Evolutionary conservation across 305 asterid species (phyloP), one percentile per base, ranked within the genome.

Genomic region (Fraxinus velutina): DNA sequence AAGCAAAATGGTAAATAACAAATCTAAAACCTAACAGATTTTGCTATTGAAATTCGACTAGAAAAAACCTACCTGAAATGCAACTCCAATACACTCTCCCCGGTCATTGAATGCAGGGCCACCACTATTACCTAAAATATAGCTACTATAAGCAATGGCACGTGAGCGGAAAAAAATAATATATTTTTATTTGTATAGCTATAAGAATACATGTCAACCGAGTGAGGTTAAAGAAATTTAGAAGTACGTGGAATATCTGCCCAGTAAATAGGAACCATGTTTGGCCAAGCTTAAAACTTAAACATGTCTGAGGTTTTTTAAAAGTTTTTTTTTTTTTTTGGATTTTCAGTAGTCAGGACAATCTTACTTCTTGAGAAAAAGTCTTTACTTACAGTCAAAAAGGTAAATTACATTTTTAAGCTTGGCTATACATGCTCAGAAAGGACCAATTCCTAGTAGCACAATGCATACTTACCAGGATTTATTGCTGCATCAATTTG

Each of bases 401-500:
- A 64, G 73, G 10, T 71, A 71, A 10, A 30, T 71, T 7, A 71
- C 34, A 7, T 62, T 62, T 32, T 71, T 5, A 32, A 70, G 22
- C n/a, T 29, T 29, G 75, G 44, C 22, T 21, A 29, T 13, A 6
- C 75, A 32, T 68, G 74, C 19, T 33, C 39, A 32, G 78, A 83
- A 70, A 70, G 79, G 39, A 76, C 73, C 2, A 78, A 62, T 36
- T 50, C 76, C 73, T 57, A 82, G 78, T 86, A 39, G 8, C 77
- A 79, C 60, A 75, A 73, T 73, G 71, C 76, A 22, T 42, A 82
- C 88, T 80, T 85, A 93, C 98, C 99, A 82, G 98, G 98, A 90
- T 96, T 96, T 88, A 96, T 93, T 76, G 99, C 99, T 19, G 99
- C 98, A 84, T 96, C 99, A 87, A 96, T 96, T 92, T 96, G 99